Conservation (phyloP, 2,329 filamentous ascomycete species). For the Pseudocercospora fuligena region DNA sequence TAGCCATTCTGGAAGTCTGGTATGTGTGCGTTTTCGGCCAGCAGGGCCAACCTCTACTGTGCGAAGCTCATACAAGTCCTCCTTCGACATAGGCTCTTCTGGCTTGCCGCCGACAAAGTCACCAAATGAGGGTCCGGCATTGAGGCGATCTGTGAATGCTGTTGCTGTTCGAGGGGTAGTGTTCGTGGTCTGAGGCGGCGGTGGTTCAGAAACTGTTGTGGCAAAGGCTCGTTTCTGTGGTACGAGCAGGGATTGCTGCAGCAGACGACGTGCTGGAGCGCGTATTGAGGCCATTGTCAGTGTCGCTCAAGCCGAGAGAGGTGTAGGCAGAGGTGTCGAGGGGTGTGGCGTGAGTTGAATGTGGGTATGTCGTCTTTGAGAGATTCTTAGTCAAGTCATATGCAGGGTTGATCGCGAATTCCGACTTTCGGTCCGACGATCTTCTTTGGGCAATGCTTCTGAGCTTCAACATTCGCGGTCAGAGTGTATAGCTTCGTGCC, state of each 20-base stretch:
- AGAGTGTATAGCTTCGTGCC: slow-evolving; percentile 11
- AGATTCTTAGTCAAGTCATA: slow-evolving; percentile 5
- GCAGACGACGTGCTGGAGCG: slow-evolving; percentile 24
- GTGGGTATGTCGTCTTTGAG: neutral
- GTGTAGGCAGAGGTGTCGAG: slow-evolving; percentile 5
- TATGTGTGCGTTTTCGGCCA: slow-evolving; percentile 68
- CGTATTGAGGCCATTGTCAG: slow-evolving; percentile 27
- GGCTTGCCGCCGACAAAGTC: slow-evolving; percentile 62
- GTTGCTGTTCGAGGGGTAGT: slow-evolving; percentile 52
- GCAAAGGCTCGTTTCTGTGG: slow-evolving; percentile 48
- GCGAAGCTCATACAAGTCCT: slow-evolving; percentile 64
- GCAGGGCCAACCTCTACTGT: slow-evolving; percentile 65
- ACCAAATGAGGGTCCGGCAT: slow-evolving; percentile 66
- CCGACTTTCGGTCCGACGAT: slow-evolving; percentile 12
- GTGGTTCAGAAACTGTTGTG: slow-evolving; percentile 43
- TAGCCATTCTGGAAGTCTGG: slow-evolving; percentile 86
- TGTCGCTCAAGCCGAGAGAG: neutral
- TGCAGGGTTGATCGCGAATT: slow-evolving; percentile 9
- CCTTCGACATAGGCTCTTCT: slow-evolving; percentile 47
- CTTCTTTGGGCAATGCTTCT: slow-evolving; percentile 7
- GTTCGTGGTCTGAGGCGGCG: slow-evolving; percentile 30
- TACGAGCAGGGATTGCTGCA: slow-evolving; percentile 30
- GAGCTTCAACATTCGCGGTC: slow-evolving; percentile 8
- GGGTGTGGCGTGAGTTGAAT: slow-evolving; percentile 1
- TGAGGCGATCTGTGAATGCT: slow-evolving; percentile 66